Conservation (phyloP, 2,329 filamentous ascomycete species). For the Domatiomyces catenatus region DNA sequence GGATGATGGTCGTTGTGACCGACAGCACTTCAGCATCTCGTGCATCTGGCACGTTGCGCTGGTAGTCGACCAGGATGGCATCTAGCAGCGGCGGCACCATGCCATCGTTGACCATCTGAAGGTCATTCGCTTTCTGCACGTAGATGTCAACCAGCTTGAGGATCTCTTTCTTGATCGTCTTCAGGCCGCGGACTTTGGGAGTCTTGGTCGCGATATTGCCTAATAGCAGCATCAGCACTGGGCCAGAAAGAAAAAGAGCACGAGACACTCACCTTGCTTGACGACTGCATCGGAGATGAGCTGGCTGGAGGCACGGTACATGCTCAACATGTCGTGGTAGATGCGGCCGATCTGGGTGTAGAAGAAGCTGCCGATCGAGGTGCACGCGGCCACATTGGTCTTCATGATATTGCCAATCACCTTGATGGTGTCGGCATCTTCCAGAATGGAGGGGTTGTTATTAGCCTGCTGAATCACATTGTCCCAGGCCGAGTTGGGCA, state of each 20-base stretch:
- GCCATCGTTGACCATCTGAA: conserved; percentile 80
- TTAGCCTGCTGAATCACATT: conserved; percentile 82
- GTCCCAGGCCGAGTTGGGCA: conserved; percentile 91
- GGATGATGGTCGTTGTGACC: conserved; percentile 94
- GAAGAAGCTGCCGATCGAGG: conserved; percentile 91
- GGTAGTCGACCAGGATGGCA: conserved; percentile 88
- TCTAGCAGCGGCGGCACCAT: conserved; percentile 94
- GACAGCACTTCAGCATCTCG: conserved; percentile 92
- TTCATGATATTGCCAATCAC: conserved; percentile 99
- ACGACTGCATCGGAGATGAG: conserved; percentile 88
- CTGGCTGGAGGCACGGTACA: conserved; percentile 95
- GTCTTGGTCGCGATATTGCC: conserved; percentile 91
- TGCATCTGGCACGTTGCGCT: conserved; percentile 87
- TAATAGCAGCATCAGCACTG: conserved; percentile 21
- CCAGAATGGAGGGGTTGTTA: conserved; percentile 67
- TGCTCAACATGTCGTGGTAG: conserved; percentile 95
- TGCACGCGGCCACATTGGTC: conserved; percentile 97
- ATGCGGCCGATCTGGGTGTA: conserved; percentile 96
- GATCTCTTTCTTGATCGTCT: conserved; percentile 99
- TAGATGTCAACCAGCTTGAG: conserved; percentile 96
- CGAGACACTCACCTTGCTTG: conserved; percentile 50
- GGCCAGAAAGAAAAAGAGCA: not conserved
- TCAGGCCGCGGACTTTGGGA: conserved; percentile 82
- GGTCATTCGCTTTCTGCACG: conserved; percentile 91
- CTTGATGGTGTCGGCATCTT: conserved; percentile 92